Base-by-base conservation (phyloP, 2,329 filamentous ascomycete genomes). In the Penicillium sp. region DNA sequence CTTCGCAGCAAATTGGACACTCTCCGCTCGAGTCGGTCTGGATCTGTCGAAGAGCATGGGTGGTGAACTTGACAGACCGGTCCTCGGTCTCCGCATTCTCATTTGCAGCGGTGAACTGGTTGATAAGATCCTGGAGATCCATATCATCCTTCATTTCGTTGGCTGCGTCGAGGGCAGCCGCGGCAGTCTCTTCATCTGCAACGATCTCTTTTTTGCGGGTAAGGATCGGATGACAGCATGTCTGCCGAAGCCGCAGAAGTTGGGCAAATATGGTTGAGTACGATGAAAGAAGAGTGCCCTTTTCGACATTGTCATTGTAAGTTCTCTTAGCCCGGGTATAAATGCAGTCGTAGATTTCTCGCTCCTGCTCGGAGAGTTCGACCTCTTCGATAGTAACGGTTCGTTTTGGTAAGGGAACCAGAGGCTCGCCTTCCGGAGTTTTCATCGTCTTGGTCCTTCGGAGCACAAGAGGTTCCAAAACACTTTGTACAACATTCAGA, bases 221-320 rank as follows among this genome's bases (percentile, higher is more conserved):
- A 10, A 98, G 77, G 1, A 91, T 74, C 0, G 93, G 93, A 66
- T 98, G 93, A 53, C 93, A 97, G 66, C 93, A 98, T 1, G 88
- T 87, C 63, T 98, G 93, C 1, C 93, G 84, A 7, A 98, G 80
- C 1, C 93, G 86, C 32, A 98, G 71, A 61, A 98, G 94, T 67
- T 98, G 93, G 0, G 93, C 91, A 64, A 98, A 96, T 52, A 98
- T 96, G 42, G 89, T 96, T 0, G 93, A 95, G 62, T 90, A 98
- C 0, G 89, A 90, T 66, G 95, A 96, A 75, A 97, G 81, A 4
- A 98, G 78, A 0, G 91, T 97, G 3, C 93, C 93, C 8, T 87
- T 89, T 64, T 95, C 89, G 10, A 95, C 78, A 49, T 95, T 97
- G 50, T 85, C 82, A 26, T 84, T 84, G 64, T 97, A 93, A 0